phyloP scores from a whole-genome alignment of 495 filamentous ascomycete species.

The Collariella sp. region DNA sequence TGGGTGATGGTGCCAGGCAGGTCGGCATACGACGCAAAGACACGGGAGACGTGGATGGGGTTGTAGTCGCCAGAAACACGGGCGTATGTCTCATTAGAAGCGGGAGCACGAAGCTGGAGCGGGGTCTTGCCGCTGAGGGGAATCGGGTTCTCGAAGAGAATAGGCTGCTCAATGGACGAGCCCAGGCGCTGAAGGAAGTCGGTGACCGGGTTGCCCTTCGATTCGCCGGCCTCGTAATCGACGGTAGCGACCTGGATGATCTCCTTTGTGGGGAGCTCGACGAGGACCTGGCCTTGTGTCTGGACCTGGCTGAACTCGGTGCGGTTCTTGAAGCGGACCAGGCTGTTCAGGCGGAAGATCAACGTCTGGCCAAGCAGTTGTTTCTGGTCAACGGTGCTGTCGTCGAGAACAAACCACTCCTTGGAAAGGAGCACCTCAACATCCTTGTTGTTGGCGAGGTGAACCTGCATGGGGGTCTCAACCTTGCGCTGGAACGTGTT shows the following conservation, averaged over 20 bases:
- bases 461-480: slow-evolving; percentile 91
- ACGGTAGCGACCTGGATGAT: slow-evolving; percentile 92
- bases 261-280: slow-evolving; percentile 96
- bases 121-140: slow-evolving; percentile 88
- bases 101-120: slow-evolving; percentile 78
- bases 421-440: slow-evolving; percentile 90
- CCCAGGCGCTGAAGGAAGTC: slow-evolving; percentile 93
- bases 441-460: slow-evolving; percentile 76
- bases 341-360: slow-evolving; percentile 89
- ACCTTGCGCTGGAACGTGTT: slow-evolving; percentile 98
- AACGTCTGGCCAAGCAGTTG: slow-evolving; percentile 86
- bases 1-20: slow-evolving; percentile 95
- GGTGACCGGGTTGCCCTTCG: slow-evolving; percentile 91
- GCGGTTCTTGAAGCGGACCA: slow-evolving; percentile 91
- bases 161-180: slow-evolving; percentile 87
- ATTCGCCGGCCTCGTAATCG: slow-evolving; percentile 80
- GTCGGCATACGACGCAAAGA: slow-evolving; percentile 91
- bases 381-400: slow-evolving; percentile 55
- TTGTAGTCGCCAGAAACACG: slow-evolving; percentile 97
- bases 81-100: slow-evolving; percentile 96
- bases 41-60: slow-evolving; percentile 94
- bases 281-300: slow-evolving; percentile 83
- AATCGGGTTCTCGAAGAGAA: slow-evolving; percentile 96
- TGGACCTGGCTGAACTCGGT: slow-evolving; percentile 86
- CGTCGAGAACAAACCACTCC: slow-evolving; percentile 83